Evolutionary conservation across 1,139 yeast species (phyloP).

Genomic region (Pneumocystis sp.): DNA sequence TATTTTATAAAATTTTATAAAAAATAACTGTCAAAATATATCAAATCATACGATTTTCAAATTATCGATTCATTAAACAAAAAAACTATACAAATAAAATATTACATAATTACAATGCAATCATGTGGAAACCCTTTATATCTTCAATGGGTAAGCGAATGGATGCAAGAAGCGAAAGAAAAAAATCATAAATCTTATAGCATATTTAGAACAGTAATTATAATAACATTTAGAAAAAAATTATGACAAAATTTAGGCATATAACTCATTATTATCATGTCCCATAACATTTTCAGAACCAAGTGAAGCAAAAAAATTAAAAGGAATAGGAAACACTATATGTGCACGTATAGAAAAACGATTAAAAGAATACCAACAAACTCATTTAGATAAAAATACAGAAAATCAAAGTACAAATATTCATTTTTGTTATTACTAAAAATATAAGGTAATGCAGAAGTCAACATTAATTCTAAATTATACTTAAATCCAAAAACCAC

Average conservation of each 20-base stretch:
- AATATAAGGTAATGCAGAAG: background rate
- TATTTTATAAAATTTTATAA: too few relatives aligned
- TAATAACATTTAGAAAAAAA: background rate
- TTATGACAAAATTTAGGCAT: conserved; percentile 23
- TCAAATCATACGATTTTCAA: background rate
- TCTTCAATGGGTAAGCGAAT: conserved; percentile 12
- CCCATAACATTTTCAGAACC: conserved; percentile 36
- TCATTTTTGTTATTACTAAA: background rate
- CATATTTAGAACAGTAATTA: conserved; percentile 7
- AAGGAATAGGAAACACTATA: conserved; percentile 50
- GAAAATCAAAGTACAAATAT: conserved; percentile 12
- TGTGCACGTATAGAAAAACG: conserved; percentile 32
- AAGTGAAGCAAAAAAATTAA: conserved; percentile 36
- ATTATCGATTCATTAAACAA: background rate
- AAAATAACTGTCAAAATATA: background rate
- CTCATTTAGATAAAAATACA: conserved; percentile 32
- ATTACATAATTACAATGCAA: background rate
- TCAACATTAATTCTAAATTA: background rate
- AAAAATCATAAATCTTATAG: conserved; percentile 10
- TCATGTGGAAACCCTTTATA: conserved; percentile 1
- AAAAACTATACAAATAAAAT: too few relatives aligned
- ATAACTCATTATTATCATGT: conserved; percentile 32
- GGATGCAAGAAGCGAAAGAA: conserved; percentile 12
- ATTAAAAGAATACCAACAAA: conserved; percentile 34
- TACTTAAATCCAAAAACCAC: background rate